A percentile compares a stretch with the other conserved stretches of the same genome.
phyloP scores from a whole-genome alignment of 2,329 filamentous ascomycete species.

The Emergomyces orientalis region DNA sequence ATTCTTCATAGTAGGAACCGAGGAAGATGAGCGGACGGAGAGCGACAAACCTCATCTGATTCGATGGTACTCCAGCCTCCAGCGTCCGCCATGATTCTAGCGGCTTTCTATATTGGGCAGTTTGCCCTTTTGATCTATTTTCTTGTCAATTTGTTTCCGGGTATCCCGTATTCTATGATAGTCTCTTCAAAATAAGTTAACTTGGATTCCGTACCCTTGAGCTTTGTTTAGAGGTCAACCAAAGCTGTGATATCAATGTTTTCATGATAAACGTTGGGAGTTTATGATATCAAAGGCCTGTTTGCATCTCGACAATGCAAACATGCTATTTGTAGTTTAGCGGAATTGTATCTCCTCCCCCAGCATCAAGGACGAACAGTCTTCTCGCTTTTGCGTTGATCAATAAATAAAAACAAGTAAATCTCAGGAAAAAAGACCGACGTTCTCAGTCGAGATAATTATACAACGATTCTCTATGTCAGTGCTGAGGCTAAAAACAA shows the following conservation, averaged over 20 bases:
- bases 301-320: not conserved
- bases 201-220: not conserved
- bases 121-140: not conserved
- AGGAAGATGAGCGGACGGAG: not conserved
- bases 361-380: too few relatives aligned
- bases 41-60: conserved; percentile 73
- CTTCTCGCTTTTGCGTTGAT: too few relatives aligned
- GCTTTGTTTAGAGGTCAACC: not conserved
- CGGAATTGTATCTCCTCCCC: too few relatives aligned
- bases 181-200: not conserved
- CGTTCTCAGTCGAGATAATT: not conserved
- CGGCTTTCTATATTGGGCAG: not conserved
- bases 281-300: conserved; percentile 4
- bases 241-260: too few relatives aligned
- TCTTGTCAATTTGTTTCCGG: not conserved
- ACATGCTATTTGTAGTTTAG: not conserved
- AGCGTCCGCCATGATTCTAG: conserved; percentile 51
- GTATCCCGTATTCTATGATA: not conserved
- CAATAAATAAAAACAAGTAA: too few relatives aligned
- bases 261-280: not conserved
- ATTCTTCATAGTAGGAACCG: not conserved
- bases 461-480: too few relatives aligned
- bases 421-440: too few relatives aligned
- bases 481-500: not conserved
- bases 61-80: conserved; percentile 94